Evolutionary conservation across 78 protist species (phyloP).

Genomic region (Dictyostelium intermedium): DNA sequence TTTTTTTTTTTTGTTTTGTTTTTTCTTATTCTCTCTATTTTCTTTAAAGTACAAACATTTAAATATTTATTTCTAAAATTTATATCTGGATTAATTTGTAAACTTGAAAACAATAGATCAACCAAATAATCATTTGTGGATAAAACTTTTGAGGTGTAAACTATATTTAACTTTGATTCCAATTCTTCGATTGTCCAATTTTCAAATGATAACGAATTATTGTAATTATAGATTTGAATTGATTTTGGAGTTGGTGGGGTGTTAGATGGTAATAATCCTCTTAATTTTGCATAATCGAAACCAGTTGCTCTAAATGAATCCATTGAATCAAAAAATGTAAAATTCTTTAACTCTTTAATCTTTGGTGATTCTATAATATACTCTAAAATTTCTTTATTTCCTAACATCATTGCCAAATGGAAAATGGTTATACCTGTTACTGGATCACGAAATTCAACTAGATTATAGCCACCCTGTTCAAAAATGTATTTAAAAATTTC

Average conservation of each 20-base stretch:
- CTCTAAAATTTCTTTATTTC: constrained; percentile 7
- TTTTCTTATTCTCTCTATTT: too few species aligned
- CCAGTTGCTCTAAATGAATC: constrained; percentile 64
- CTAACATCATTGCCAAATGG: constrained; percentile 31
- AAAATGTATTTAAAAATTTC: constrained; percentile 16
- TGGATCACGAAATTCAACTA: constrained; percentile 23
- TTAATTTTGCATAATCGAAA: constrained; percentile 46
- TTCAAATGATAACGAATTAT: background rate
- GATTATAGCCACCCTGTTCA: background rate
- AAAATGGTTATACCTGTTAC: constrained; percentile 32
- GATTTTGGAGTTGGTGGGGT: constrained; percentile 35
- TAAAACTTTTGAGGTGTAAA: constrained; percentile 4
- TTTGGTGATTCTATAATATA: background rate
- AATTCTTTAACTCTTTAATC: background rate
- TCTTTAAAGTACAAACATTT: background rate
- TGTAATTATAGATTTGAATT: constrained; percentile 24
- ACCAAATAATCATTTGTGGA: constrained; percentile 41
- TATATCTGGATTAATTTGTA: constrained; percentile 27
- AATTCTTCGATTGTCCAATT: background rate
- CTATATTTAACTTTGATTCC: constrained; percentile 10
- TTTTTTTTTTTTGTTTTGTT: too few species aligned
- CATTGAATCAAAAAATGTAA: background rate
- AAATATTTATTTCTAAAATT: constrained; percentile 42
- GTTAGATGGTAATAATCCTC: background rate
- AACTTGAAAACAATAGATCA: constrained; percentile 32